phyloP scores from a whole-genome alignment of 176 grass and related monocot species.

The Phoenix roebelenii region DNA sequence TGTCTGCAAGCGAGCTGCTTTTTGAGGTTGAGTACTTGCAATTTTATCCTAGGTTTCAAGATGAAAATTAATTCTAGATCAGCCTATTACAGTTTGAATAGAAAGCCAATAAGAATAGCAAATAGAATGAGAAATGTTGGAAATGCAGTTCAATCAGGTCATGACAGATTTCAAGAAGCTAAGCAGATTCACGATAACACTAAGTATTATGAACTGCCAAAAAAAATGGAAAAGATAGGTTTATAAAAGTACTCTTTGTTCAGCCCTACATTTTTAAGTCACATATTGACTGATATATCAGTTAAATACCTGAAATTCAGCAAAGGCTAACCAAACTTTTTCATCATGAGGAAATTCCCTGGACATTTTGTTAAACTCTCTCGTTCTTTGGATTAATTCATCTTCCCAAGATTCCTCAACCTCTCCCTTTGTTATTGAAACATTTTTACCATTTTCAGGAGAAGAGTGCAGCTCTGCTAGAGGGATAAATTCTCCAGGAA shows the following conservation, averaged over 20 bases:
- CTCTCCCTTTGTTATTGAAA: constrained; percentile 21
- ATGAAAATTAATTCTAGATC: background rate
- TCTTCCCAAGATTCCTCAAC: constrained; percentile 95
- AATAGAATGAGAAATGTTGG: too few species aligned
- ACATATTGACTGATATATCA: background rate
- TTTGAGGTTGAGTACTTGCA: constrained; percentile 59
- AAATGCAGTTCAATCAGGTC: too few species aligned
- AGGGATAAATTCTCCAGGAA: constrained; percentile 66
- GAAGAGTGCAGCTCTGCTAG: constrained; percentile 26
- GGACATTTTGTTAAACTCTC: constrained; percentile 86
- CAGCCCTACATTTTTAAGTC: too few species aligned
- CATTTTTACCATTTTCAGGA: constrained; percentile 25
- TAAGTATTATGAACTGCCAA: too few species aligned
- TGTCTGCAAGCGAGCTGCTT: constrained; percentile 70
- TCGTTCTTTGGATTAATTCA: constrained; percentile 76
- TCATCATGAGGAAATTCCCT: constrained; percentile 73
- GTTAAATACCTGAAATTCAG: constrained; percentile 82
- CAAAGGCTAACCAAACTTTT: constrained; percentile 82
- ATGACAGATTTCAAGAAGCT: too few species aligned
- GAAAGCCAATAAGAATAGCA: too few species aligned
- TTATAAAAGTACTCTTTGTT: too few species aligned
- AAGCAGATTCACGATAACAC: too few species aligned
- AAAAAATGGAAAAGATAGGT: too few species aligned
- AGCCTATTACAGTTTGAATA: background rate
- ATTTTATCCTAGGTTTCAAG: constrained; percentile 61